Evolutionary conservation across 495 filamentous ascomycete species (phyloP), one percentile per base, ranked within the genome.

Genomic region (Daldinia decipiens): DNA sequence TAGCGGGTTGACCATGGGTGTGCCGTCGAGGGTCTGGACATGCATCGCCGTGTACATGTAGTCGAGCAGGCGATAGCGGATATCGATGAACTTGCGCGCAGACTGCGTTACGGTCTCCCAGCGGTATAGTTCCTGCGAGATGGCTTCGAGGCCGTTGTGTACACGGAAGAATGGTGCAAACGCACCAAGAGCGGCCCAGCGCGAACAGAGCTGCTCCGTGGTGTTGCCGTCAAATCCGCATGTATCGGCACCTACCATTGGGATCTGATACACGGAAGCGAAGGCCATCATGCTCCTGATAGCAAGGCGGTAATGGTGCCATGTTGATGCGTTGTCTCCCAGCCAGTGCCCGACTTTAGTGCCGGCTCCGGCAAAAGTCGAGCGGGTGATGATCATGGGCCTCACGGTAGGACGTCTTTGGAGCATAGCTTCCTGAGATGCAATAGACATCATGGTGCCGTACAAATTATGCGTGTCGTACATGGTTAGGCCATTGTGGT

Each of bases 401-500:
- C 93, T 86, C 1, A 87, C 80, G 1, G 74, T 77, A 0, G 93
- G 92, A 2, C 91, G 88, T 38, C 92, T 87, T 34, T 82, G 77
- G 9, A 87, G 79, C 92, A 97, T 92, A 8, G 92, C 90, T 4
- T 84, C 74, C 61, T 87, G 83, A 24, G 88, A 91, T 1, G 87
- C 80, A 8, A 85, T 80, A 27, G 87, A 89, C 93, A 97, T 97
- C 92, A 96, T 93, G 9, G 87, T 89, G 43, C 93, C 93, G 77
- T 92, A 95, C 11, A 97, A 79, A 75, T 97, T 97, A 79, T 97
- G 93, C 2, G 88, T 90, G 56, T 86, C 93, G 74, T 94, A 95
- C 78, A 93, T 90, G 15, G 80, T 79, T 59, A 88, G 83, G 1
- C 91, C 91, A 67, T 91, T 90, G 52, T 89, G 82, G 77, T 96